Conservation (phyloP, 2,329 filamentous ascomycete genomes). For the Claviceps sp. region DNA sequence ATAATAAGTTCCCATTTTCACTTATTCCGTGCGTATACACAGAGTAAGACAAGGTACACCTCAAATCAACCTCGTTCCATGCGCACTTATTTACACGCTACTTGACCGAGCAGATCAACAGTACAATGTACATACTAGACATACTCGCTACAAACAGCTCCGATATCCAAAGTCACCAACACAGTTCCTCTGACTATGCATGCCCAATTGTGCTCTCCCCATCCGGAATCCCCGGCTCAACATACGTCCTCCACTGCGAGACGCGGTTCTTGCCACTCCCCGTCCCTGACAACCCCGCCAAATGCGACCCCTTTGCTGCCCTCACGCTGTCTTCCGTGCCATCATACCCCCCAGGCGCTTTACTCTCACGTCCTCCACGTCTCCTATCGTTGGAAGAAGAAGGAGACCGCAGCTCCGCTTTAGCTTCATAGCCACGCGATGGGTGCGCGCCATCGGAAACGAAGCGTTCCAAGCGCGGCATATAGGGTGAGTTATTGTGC, state of each 20-base stretch:
- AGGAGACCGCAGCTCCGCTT: slow-evolving; percentile 14
- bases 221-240: slow-evolving; percentile 29
- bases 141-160: too few relatives aligned
- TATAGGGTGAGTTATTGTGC: slow-evolving; percentile 19
- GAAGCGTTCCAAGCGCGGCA: slow-evolving; percentile 17
- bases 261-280: slow-evolving; percentile 32
- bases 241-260: slow-evolving; percentile 34
- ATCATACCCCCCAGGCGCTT: slow-evolving; percentile 7
- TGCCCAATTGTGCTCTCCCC: slow-evolving; percentile 12
- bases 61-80: too few relatives aligned
- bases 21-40: too few relatives aligned
- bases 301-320: slow-evolving; percentile 25
- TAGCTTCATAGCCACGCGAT: slow-evolving; percentile 19
- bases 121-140: too few relatives aligned
- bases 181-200: background rate
- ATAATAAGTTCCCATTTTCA: too few relatives aligned
- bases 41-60: too few relatives aligned
- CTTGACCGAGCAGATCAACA: too few relatives aligned
- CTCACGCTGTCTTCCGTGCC: slow-evolving; percentile 6
- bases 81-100: too few relatives aligned
- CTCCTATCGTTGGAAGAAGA: slow-evolving; percentile 12
- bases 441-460: slow-evolving; percentile 15
- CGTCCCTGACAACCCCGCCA: slow-evolving; percentile 34
- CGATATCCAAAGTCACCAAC: too few relatives aligned
- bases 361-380: slow-evolving; percentile 4